Base-by-base conservation (phyloP, 306 rosid genomes). In the Pterocarpus macrocarpus region DNA sequence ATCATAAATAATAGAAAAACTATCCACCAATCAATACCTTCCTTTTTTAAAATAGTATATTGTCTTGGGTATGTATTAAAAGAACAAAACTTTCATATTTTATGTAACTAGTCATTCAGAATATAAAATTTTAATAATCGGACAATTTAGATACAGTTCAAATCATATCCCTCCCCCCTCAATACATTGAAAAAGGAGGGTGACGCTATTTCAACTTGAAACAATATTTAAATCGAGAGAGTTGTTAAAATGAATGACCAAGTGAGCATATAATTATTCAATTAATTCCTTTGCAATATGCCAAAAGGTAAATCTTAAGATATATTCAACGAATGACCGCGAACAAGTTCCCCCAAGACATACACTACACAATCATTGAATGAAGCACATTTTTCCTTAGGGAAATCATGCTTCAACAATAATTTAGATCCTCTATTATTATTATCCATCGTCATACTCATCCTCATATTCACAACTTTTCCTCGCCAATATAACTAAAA, bases 311-410 rank as follows among this genome's bases (percentile, higher is more conserved):
- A 55, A 55, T 55, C 61, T 55, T n/a, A 55, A 55, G 8, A 55
- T 55, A 55, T 16, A 55, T n/a, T 16, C 15, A 14, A 47, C 8
- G 53, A 47, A 47, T 47, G 53, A 47, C n/a, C 53, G 3, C 53
- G 41, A 38, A 43, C 49, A 11, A 43, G 49, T 43, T 15, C 58
- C 58, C 56, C 32, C 9, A 55, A 55, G n/a, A 5, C 17, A 4
- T n/a, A 16, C 61, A 55, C 9, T 55, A n/a, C 61, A n/a, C 61
- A 55, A 55, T 55, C 61, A 55, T 55, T 55, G 61, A 55, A 55
- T 30, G n/a, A 3, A n/a, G 11, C 8, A n/a, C 61, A 55, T n/a
- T 55, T 55, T 55, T 55, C 28, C 7, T 55, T 55, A 16, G 28
- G n/a, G 10, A 16, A 55, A 55, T 55, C 5, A n/a, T 55, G 61